Percentiles rank a stretch among this genome's conserved stretches.
These are phyloP conservation scores for Dothistroma pini DNA, from an alignment of 2,329 filamentous ascomycete species.

Conservation along the genomic window DNA sequence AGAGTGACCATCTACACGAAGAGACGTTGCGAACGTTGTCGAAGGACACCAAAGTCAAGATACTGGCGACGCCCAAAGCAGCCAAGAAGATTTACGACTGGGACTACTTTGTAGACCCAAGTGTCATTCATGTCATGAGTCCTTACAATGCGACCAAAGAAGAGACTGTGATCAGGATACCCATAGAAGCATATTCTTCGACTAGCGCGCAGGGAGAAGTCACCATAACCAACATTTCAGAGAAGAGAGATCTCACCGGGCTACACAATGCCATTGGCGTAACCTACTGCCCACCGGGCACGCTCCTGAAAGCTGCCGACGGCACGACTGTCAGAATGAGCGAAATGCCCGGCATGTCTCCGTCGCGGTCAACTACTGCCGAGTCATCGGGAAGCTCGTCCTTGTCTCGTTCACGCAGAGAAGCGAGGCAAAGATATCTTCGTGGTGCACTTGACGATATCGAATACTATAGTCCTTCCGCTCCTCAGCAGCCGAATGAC, in stretches of 20 bases:
- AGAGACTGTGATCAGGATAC: constrained; percentile 46
- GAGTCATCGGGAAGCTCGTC: neutral
- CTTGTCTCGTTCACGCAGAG: constrained; percentile 7
- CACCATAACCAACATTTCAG: constrained; percentile 64
- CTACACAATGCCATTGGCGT: constrained; percentile 67
- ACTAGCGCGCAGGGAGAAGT: constrained; percentile 61
- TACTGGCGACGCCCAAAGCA: constrained; percentile 62
- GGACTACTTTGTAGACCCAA: constrained; percentile 60
- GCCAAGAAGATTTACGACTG: constrained; percentile 63
- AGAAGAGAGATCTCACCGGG: constrained; percentile 57
- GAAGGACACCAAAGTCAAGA: constrained; percentile 53
- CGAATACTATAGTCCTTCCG: neutral
- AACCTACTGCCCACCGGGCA: constrained; percentile 62
- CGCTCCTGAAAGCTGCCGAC: constrained; percentile 34
- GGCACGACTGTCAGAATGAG: constrained; percentile 37
- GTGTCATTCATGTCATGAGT: constrained; percentile 41
- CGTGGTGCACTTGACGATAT: constrained; percentile 1
- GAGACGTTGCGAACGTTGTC: constrained; percentile 64
- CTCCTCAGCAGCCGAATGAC: neutral
- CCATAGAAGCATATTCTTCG: constrained; percentile 52
- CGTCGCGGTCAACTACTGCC: neutral
- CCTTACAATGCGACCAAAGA: constrained; percentile 42
- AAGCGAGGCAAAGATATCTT: neutral
- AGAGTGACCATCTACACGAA: constrained; percentile 68
- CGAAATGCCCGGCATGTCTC: constrained; percentile 33